Conservation (phyloP, 352 stramenopile genomes). For the Globisporangium solare region DNA sequence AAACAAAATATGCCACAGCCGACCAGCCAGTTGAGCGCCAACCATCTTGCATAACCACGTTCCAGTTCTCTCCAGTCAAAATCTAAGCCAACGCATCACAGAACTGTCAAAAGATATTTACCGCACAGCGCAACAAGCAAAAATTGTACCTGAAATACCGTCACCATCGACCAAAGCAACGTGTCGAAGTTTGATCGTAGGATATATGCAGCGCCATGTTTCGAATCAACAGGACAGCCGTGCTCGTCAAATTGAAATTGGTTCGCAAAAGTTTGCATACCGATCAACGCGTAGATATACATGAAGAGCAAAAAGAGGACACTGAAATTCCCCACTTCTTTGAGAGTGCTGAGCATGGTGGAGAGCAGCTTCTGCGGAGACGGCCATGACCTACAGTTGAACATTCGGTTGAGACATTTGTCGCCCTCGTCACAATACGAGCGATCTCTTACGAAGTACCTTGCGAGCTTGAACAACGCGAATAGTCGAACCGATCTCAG, state of each 20-base stretch:
- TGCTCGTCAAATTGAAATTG: constrained; percentile 84
- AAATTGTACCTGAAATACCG: constrained; percentile 52
- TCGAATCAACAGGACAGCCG: constrained; percentile 36
- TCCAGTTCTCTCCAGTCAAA: constrained; percentile 92
- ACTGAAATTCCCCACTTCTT: constrained; percentile 90
- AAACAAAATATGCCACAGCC: constrained; percentile 75
- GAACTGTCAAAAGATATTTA: neutral
- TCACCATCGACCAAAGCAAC: constrained; percentile 63
- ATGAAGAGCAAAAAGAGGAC: constrained; percentile 92
- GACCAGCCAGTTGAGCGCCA: constrained; percentile 65
- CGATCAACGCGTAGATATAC: constrained; percentile 91
- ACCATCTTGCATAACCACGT: constrained; percentile 86
- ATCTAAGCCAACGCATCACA: constrained; percentile 51
- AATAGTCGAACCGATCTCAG: constrained; percentile 87
- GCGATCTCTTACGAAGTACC: constrained; percentile 16
- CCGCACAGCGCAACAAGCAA: neutral
- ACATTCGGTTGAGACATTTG: constrained; percentile 16
- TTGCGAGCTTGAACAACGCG: constrained; percentile 88
- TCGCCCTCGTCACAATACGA: neutral
- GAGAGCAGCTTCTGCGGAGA: constrained; percentile 88
- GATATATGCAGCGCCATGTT: constrained; percentile 29
- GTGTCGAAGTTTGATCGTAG: constrained; percentile 65
- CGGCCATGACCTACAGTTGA: constrained; percentile 68
- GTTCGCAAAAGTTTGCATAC: constrained; percentile 92
- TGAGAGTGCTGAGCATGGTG: constrained; percentile 87